Conservation (phyloP, 208 protist genomes). For the Vickermania ingenoplastis region DNA sequence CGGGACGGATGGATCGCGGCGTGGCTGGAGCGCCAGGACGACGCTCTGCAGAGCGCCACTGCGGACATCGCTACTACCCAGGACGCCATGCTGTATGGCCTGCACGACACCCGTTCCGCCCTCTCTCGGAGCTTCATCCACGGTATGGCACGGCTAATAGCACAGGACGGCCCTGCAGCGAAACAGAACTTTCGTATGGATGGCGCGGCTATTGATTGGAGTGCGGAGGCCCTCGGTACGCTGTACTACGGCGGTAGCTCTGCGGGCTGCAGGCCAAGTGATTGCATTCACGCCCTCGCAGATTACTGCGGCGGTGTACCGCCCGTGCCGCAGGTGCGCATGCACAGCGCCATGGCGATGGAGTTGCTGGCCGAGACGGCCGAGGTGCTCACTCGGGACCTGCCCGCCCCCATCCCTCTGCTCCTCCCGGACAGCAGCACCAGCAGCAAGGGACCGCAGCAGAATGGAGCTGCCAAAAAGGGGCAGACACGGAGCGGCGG, state of each 20-base stretch:
- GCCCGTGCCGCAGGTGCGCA: not conserved
- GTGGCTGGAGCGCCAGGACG: too few relatives aligned
- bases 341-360: not conserved
- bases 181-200: too few relatives aligned
- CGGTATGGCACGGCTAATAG: not conserved
- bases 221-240: not conserved
- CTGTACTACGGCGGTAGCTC: not conserved
- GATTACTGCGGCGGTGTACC: too few relatives aligned
- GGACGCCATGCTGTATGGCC: not conserved
- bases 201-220: not conserved
- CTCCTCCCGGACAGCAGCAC: not conserved
- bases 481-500: not conserved
- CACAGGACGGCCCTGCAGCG: not conserved
- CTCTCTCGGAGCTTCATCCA: not conserved
- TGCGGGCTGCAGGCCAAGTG: not conserved
- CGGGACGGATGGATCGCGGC: too few relatives aligned
- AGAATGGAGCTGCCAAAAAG: not conserved
- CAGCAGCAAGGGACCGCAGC: not conserved
- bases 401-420: not conserved
- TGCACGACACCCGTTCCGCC: not conserved
- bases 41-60: not conserved
- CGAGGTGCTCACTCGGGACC: not conserved
- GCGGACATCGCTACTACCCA: not conserved
- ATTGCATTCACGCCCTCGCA: too few relatives aligned
- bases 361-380: not conserved